Evolutionary conservation across 495 filamentous ascomycete genomes (phyloP).

Genomic region (Penicillium paxilli): DNA sequence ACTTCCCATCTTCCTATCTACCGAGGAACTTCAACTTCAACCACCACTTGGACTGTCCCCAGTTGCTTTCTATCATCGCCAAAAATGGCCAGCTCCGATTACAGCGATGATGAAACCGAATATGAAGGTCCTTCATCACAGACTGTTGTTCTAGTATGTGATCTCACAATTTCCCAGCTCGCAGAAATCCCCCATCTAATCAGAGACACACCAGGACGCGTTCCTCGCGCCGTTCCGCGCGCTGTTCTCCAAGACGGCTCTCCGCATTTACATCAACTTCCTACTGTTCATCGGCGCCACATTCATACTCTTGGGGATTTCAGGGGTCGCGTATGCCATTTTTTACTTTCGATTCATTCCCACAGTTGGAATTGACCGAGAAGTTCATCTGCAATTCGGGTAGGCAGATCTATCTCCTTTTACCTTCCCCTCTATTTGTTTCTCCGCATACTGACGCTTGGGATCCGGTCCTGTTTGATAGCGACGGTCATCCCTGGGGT

Average conservation of each 20-base stretch:
- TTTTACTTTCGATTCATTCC: slow-evolving; percentile 88
- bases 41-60: neutral
- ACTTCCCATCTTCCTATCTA: neutral
- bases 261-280: slow-evolving; percentile 71
- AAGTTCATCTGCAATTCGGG: slow-evolving; percentile 82
- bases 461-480: slow-evolving; percentile 13
- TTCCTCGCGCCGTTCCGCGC: slow-evolving; percentile 38
- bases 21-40: too few species aligned
- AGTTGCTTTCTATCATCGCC: neutral
- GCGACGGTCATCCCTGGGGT: slow-evolving; percentile 46
- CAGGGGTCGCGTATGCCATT: slow-evolving; percentile 65
- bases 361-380: slow-evolving; percentile 60
- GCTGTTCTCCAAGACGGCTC: slow-evolving; percentile 64
- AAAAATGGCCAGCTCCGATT: slow-evolving; percentile 33
- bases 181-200: too few species aligned
- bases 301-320: slow-evolving; percentile 59
- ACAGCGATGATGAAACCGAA: slow-evolving; percentile 26
- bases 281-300: slow-evolving; percentile 60
- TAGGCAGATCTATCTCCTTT: slow-evolving; percentile 32
- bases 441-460: neutral
- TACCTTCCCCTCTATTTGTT: too few species aligned
- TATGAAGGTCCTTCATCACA: slow-evolving; percentile 19
- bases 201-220: slow-evolving; percentile 32
- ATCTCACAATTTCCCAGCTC: too few species aligned
- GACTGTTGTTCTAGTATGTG: slow-evolving; percentile 11